Base-by-base conservation (phyloP, 257 asterid genomes). In the Jacaranda mimosifolia region DNA sequence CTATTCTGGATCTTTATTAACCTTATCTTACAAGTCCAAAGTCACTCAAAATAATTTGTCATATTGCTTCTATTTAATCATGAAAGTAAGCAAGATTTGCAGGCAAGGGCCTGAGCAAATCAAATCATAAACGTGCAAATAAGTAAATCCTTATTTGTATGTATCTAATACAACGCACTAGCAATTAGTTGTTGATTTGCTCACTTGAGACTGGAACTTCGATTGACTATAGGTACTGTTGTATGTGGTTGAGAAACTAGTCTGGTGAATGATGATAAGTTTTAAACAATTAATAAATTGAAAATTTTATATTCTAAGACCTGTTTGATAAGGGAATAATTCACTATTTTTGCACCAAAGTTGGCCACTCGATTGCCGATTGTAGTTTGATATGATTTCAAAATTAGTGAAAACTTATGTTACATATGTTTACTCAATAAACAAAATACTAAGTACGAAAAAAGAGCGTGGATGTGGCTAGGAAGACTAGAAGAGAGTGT, bases 1-100 rank as follows among this genome's bases (percentile, higher is more conserved):
- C 48, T 56, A n/a, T 12, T 38, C 8, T 74, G 62, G 77, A 60
- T 80, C 64, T 63, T 49, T 43, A 39, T 32, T 40, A 38, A 63
- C 35, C 26, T 58, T 45, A 56, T 56, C 9, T 18, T 56, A 18
- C 53, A 40, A 9, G 52, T 14, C 32, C 40, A 38, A 66, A 4
- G 36, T 67, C 68, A 39, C 63, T 58, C 9, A 13, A 40, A 72
- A 19, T 19, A 26, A 42, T 49, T 73, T 36, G 15, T 48, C 68
- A 8, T 42, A 66, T 60, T 21, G 48, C 38, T 59, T 67, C 2
- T 70, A 6, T 60, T 48, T 35, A 67, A 48, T 53, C 52, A 35
- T 62, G 63, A 63, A 52, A 60, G 65, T 39, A 10, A 52, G 53
- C 69, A 39, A 52, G 76, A 49, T 14, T 18, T 71, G 51, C 17